Percentiles rank a stretch among this genome's conserved stretches.
These are phyloP conservation scores for Lentinus polychrous DNA, from an alignment of 1,284 basidiomycete species.

Conservation along the genomic window DNA sequence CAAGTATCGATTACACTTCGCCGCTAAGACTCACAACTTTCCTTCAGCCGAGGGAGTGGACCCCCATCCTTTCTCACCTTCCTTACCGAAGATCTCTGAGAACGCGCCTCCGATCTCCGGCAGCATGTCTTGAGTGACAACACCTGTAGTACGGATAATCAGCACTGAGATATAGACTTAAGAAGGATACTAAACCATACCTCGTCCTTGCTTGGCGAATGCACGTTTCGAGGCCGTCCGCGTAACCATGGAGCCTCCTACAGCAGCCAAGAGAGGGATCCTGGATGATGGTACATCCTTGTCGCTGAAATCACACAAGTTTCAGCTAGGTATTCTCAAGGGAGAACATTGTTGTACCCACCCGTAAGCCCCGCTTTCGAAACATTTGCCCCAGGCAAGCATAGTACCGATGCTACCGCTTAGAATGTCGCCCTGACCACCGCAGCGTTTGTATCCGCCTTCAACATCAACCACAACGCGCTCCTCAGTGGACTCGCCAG, in stretches of 20 bases:
- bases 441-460: conserved; percentile 89
- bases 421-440: conserved; percentile 93
- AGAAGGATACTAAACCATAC: conserved; percentile 10
- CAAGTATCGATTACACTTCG: too few relatives aligned
- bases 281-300: conserved; percentile 45
- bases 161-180: neutral
- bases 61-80: conserved; percentile 30
- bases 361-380: conserved; percentile 77
- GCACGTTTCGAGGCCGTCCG: conserved; percentile 74
- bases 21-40: conserved; percentile 11
- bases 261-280: conserved; percentile 81
- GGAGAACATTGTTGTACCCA: conserved; percentile 24
- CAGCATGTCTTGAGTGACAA: conserved; percentile 89
- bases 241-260: conserved; percentile 87
- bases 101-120: conserved; percentile 72
- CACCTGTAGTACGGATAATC: conserved; percentile 31
- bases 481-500: conserved; percentile 34
- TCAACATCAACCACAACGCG: conserved; percentile 61
- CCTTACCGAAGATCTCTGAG: conserved; percentile 61
- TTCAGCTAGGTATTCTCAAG: neutral
- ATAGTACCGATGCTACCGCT: conserved; percentile 84
- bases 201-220: conserved; percentile 68
- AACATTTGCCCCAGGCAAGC: conserved; percentile 92
- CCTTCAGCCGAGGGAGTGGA: conserved; percentile 14
- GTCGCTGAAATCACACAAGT: conserved; percentile 28